Evolutionary conservation across 75 land plant species (phyloP).

Genomic region (Picea glauca): DNA sequence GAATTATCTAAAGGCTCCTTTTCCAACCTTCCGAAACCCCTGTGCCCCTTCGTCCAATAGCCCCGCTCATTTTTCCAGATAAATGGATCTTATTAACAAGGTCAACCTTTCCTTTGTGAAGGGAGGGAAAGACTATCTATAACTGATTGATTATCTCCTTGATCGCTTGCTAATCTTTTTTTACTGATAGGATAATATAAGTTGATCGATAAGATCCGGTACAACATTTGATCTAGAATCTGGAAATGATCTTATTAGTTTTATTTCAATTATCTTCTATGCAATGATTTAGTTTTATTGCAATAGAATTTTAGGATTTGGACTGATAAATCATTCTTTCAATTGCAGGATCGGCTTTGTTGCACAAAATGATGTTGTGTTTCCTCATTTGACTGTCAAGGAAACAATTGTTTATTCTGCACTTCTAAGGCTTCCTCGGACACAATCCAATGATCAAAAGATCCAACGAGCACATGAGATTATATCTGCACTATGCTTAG

Average conservation of each 20-base stretch:
- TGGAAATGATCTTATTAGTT: too few species aligned
- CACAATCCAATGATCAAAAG: background rate
- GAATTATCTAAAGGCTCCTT: too few species aligned
- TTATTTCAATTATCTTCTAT: background rate
- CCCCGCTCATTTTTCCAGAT: too few species aligned
- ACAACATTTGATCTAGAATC: background rate
- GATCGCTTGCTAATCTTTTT: too few species aligned
- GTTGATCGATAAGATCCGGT: too few species aligned
- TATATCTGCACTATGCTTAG: background rate
- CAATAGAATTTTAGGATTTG: background rate
- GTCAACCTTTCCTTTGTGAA: too few species aligned
- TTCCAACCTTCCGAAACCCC: too few species aligned
- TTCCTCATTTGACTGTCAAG: constrained; percentile 29
- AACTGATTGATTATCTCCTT: too few species aligned
- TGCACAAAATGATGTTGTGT: constrained; percentile 41
- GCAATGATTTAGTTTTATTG: background rate
- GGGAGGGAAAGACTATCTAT: too few species aligned
- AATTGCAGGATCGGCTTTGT: constrained; percentile 37
- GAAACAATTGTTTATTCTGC: constrained; percentile 36
- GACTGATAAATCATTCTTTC: background rate
- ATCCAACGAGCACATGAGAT: background rate
- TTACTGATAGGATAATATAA: too few species aligned
- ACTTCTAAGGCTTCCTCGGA: constrained; percentile 21
- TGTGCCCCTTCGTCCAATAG: too few species aligned
- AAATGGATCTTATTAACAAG: too few species aligned